Evolutionary conservation across 805 yeast species (phyloP).

Genomic region (Metschnikowia cerradonensis): DNA sequence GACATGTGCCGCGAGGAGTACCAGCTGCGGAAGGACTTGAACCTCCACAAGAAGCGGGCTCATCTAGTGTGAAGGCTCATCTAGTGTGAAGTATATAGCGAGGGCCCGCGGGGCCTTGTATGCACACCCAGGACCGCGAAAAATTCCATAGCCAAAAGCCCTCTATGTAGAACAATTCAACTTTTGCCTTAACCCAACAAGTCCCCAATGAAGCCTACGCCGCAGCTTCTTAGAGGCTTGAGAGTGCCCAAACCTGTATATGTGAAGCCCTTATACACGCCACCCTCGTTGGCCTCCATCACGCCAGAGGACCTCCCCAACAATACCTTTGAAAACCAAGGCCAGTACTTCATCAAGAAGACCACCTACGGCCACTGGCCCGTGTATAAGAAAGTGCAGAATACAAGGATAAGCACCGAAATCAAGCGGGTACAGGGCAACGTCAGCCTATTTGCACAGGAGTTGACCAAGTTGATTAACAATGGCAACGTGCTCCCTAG

Average conservation of each 20-base stretch:
- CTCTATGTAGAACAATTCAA: not conserved
- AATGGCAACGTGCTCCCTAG: conserved; percentile 24
- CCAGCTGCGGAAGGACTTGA: conserved; percentile 38
- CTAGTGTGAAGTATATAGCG: not conserved
- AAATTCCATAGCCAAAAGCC: not conserved
- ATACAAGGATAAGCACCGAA: conserved; percentile 67
- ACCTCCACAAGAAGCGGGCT: conserved; percentile 29
- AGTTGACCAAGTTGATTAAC: conserved; percentile 43
- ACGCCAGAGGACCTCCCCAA: conserved; percentile 17
- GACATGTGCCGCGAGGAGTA: conserved; percentile 50
- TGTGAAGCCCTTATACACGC: conserved; percentile 19
- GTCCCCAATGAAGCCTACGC: conserved; percentile 25
- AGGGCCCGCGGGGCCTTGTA: not conserved
- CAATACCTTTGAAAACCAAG: conserved; percentile 31
- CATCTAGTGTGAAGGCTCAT: conserved; percentile 2
- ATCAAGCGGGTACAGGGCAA: conserved; percentile 70
- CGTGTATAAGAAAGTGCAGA: conserved; percentile 68
- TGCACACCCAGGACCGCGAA: conserved; percentile 1
- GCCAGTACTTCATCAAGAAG: conserved; percentile 42
- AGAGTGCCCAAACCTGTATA: conserved; percentile 18
- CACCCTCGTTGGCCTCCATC: conserved; percentile 25
- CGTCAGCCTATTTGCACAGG: conserved; percentile 59
- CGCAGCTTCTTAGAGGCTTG: conserved; percentile 21
- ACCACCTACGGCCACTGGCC: conserved; percentile 70
- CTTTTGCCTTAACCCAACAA: not conserved